These are phyloP conservation scores for Didymella arachidicola DNA, from an alignment of 2,329 filamentous ascomycete species.

Conservation along the genomic window DNA sequence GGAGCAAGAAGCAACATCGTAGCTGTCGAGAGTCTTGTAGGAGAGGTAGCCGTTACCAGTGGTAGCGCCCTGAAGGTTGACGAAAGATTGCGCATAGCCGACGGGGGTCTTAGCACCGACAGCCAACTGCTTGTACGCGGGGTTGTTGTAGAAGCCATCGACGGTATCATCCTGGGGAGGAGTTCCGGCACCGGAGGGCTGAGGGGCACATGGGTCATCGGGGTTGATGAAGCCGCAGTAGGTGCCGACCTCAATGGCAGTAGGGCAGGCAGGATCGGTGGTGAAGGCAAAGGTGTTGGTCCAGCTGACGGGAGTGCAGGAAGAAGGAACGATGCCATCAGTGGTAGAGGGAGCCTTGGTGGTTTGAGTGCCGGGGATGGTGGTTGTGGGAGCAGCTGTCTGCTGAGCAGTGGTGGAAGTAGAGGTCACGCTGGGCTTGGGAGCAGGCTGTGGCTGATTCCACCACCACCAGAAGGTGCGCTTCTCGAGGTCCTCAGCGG, in stretches of 20 bases:
- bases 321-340: conserved; percentile 27
- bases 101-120: conserved; percentile 30
- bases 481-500: conserved; percentile 14
- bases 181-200: conserved; percentile 36
- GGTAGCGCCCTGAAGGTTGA: conserved; percentile 29
- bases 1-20: conserved; percentile 30
- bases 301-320: conserved; percentile 34
- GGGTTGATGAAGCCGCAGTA: conserved; percentile 42
- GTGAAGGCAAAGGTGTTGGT: conserved; percentile 37
- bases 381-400: conserved; percentile 5
- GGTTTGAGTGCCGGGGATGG: conserved; percentile 10
- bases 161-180: conserved; percentile 32
- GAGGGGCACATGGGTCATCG: conserved; percentile 36
- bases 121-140: conserved; percentile 34
- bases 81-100: conserved; percentile 32
- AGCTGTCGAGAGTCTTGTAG: conserved; percentile 36
- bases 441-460: conserved; percentile 4
- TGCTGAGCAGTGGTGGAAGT: conserved; percentile 2
- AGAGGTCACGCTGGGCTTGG: background rate
- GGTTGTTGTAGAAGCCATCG: conserved; percentile 35
- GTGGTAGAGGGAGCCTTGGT: conserved; percentile 28
- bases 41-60: conserved; percentile 32
- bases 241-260: conserved; percentile 33
- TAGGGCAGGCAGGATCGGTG: conserved; percentile 30
- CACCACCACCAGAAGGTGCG: conserved; percentile 19